Conservation (phyloP, 805 yeast genomes). For the Pichia cephalocereana region DNA sequence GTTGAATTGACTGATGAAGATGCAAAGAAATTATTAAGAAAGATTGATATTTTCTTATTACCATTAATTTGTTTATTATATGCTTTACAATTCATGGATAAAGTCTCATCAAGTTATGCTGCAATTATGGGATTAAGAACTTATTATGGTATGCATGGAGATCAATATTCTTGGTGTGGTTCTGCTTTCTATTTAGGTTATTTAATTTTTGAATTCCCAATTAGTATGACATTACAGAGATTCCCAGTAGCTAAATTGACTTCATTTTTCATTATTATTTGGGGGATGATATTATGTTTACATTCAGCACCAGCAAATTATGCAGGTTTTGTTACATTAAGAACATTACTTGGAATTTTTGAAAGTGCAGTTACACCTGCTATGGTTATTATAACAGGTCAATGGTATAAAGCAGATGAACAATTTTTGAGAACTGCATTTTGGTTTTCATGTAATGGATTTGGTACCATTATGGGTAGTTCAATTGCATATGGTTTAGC, state of each 20-base stretch:
- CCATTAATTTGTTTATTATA: constrained; percentile 43
- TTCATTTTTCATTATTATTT: constrained; percentile 21
- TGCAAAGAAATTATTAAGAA: constrained; percentile 15
- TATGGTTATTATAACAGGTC: too few relatives aligned
- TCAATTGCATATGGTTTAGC: too few relatives aligned
- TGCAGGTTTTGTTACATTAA: constrained; percentile 36
- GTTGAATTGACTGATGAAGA: constrained; percentile 6
- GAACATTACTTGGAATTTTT: constrained; percentile 41
- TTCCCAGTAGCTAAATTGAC: constrained; percentile 38
- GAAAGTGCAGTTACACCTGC: constrained; percentile 31
- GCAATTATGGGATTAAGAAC: constrained; percentile 46
- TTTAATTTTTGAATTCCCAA: constrained; percentile 46
- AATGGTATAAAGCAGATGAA: too few relatives aligned
- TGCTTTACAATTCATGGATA: constrained; percentile 53
- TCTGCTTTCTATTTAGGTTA: constrained; percentile 30
- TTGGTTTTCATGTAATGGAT: too few relatives aligned
- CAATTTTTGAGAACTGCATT: too few relatives aligned
- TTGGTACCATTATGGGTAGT: too few relatives aligned
- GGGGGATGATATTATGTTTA: constrained; percentile 41
- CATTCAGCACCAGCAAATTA: constrained; percentile 38
- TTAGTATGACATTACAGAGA: constrained; percentile 35
- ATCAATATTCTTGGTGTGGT: constrained; percentile 25
- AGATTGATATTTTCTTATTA: constrained; percentile 41
- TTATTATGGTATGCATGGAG: constrained; percentile 41
- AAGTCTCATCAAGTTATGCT: constrained; percentile 43